Evolutionary conservation across 208 protist species (phyloP), one percentile per base, ranked within the genome.

Genomic region (Trypanosoma cruzi): DNA sequence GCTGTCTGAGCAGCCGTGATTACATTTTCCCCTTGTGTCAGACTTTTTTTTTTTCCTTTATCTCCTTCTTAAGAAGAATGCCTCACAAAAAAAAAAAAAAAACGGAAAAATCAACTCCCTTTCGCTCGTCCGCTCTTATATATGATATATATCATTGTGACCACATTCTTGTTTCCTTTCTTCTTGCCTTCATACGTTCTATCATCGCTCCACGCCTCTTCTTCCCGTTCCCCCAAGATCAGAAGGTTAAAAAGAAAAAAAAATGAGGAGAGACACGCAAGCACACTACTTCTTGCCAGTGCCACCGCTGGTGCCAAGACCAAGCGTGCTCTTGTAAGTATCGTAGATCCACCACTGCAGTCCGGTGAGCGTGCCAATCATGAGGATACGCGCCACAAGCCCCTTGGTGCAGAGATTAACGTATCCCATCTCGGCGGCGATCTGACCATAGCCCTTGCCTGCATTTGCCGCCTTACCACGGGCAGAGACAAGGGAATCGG

Each of bases 341-440:
- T 94, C 92, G 75, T 94, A 99, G 81, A 99, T 98, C 79, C 79
- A 98, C 94, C 92, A 99, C 88, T 99, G 98, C 46, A 97, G 77
- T 77, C 92, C 97, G 56, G 96, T 98, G 57, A 99, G 89, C 58
- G 97, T 98, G 77, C 96, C 97, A 73, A 99, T 98, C 97, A 99
- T 99, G 65, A 99, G 59, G 73, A 98, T 96, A 89, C 97, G 92
- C 28, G 97, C 82, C 42, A 89, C 92, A 14, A 99, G 81, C 57
- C 97, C 96, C 65, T 86, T 92, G n/a, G 76, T 89, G 88, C 83
- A 97, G 14, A 96, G 68, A 40, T 87, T 92, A 50, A 71, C 69
- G 76, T 93, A 89, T 54, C 92, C 92, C 66, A 93, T 83, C 73
- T 98, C 92, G 59, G 83, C 83, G 22, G 88, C 88, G 53, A 95